These are phyloP conservation scores for Aspergillus vadensis DNA, from an alignment of 2,329 filamentous ascomycete species.

Conservation along the genomic window DNA sequence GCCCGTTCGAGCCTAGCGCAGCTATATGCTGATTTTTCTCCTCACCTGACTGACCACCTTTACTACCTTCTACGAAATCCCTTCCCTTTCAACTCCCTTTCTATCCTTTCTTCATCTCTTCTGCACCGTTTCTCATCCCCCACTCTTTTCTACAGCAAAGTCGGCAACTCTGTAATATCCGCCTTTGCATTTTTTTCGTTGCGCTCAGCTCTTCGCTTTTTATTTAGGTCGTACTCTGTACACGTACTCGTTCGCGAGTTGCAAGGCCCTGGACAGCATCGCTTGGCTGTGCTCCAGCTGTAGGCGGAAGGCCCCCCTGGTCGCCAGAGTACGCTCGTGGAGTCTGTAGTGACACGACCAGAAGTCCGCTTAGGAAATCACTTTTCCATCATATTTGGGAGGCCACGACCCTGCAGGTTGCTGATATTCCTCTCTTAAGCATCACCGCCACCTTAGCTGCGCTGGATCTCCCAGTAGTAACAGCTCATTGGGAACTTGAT, in stretches of 20 bases:
- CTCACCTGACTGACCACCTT: slow-evolving; percentile 23
- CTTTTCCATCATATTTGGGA: slow-evolving; percentile 20
- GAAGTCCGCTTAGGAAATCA: slow-evolving; percentile 31
- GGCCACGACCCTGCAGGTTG: slow-evolving; percentile 12
- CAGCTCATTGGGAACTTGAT: slow-evolving; percentile 20
- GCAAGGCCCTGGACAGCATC: slow-evolving; percentile 32
- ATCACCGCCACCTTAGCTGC: slow-evolving; percentile 21
- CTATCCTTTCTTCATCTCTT: not conserved
- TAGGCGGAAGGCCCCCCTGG: slow-evolving; percentile 37
- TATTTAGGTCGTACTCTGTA: slow-evolving; percentile 40
- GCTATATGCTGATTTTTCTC: slow-evolving; percentile 14
- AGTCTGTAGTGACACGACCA: slow-evolving; percentile 43
- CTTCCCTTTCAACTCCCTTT: slow-evolving; percentile 9
- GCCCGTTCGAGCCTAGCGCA: slow-evolving; percentile 14
- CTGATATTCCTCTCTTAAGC: slow-evolving; percentile 18
- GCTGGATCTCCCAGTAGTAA: slow-evolving; percentile 32
- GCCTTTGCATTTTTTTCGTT: slow-evolving; percentile 9
- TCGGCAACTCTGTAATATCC: slow-evolving; percentile 19
- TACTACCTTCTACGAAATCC: slow-evolving; percentile 5
- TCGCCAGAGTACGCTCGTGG: slow-evolving; percentile 36
- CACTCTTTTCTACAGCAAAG: slow-evolving; percentile 13
- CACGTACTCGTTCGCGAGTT: slow-evolving; percentile 40
- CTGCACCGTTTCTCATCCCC: slow-evolving; percentile 7
- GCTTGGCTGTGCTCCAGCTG: slow-evolving; percentile 44
- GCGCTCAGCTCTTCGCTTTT: slow-evolving; percentile 24